Evolutionary conservation across 495 filamentous ascomycete genomes (phyloP).

Genomic region (Hypoxylon intermedium): DNA sequence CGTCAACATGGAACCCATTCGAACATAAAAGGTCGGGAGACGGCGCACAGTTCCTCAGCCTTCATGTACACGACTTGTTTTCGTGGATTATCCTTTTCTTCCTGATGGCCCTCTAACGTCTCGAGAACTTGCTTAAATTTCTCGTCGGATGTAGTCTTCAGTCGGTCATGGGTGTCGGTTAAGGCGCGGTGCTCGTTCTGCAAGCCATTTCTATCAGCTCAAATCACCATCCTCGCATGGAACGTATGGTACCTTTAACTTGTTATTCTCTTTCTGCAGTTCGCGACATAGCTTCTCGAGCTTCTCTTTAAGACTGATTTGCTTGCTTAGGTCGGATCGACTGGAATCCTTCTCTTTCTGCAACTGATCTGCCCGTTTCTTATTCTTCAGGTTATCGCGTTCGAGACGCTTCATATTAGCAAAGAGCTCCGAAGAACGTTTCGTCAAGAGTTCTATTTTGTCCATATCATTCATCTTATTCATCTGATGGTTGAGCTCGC

Average conservation of each 20-base stretch:
- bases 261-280: conserved; percentile 93
- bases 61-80: conserved; percentile 79
- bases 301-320: conserved; percentile 86
- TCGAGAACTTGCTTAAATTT: conserved; percentile 66
- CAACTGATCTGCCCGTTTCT: conserved; percentile 90
- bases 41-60: conserved; percentile 80
- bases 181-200: conserved; percentile 92
- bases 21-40: neutral
- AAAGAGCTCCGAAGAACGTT: conserved; percentile 87
- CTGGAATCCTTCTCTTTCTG: conserved; percentile 96
- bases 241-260: conserved; percentile 76
- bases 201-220: conserved; percentile 44
- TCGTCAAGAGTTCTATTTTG: conserved; percentile 85
- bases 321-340: conserved; percentile 85
- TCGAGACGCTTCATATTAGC: conserved; percentile 94
- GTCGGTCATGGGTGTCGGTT: conserved; percentile 80
- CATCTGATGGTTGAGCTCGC: conserved; percentile 82
- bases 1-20: conserved; percentile 34
- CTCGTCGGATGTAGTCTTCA: conserved; percentile 82
- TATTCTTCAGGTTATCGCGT: conserved; percentile 90
- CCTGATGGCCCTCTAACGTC: conserved; percentile 79
- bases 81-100: conserved; percentile 77
- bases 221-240: neutral
- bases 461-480: conserved; percentile 75
- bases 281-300: conserved; percentile 93